Evolutionary conservation across 306 rosid species (phyloP).

Genomic region (Lathyrus oleraceus): DNA sequence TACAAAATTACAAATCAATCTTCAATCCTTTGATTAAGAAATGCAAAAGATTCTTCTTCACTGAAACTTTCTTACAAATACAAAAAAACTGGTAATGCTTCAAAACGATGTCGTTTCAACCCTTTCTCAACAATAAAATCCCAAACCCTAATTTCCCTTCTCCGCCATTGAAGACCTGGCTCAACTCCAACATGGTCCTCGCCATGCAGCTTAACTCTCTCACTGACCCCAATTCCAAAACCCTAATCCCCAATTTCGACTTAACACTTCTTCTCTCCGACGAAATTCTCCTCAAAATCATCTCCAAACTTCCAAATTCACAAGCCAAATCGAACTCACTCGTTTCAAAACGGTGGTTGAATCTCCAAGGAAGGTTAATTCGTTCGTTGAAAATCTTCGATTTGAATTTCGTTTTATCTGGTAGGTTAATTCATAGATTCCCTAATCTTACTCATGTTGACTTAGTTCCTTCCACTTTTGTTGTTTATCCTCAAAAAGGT

Average conservation of each 20-base stretch:
- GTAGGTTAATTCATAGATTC: constrained; percentile 28
- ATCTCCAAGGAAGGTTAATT: constrained; percentile 29
- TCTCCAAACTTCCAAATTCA: constrained; percentile 30
- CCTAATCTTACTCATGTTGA: constrained; percentile 34
- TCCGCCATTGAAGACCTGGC: constrained; percentile 23
- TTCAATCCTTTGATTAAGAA: neutral
- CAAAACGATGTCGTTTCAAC: constrained; percentile 31
- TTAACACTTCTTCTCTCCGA: constrained; percentile 34
- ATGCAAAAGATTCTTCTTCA: constrained; percentile 5
- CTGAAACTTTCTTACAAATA: neutral
- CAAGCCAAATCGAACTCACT: constrained; percentile 29
- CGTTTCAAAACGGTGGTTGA: constrained; percentile 39
- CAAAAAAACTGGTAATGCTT: neutral
- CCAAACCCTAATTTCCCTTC: constrained; percentile 24
- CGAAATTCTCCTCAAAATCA: constrained; percentile 30
- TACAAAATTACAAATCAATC: neutral
- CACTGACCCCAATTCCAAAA: constrained; percentile 34
- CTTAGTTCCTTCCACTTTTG: constrained; percentile 19
- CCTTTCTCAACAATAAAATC: neutral
- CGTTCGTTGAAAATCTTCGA: constrained; percentile 17
- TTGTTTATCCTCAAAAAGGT: neutral
- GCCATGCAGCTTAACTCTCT: constrained; percentile 31
- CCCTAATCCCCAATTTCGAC: constrained; percentile 36
- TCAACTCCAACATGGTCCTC: constrained; percentile 27
- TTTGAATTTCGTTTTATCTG: constrained; percentile 33